phyloP scores from a whole-genome alignment of 192 early-diverging fungal species.

The Podila clonocystis region DNA sequence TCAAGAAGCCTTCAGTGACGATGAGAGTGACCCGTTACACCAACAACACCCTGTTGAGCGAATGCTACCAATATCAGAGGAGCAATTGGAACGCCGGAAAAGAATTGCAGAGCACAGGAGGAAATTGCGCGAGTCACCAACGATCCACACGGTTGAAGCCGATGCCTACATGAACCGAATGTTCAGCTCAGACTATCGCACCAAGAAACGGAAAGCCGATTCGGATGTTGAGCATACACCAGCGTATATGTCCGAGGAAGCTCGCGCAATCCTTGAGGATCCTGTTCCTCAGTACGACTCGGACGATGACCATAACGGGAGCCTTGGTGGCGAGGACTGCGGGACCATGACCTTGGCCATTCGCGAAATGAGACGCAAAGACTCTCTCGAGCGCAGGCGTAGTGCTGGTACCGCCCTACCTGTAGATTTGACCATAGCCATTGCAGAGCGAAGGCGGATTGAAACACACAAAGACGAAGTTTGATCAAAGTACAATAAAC shows the following conservation, averaged over 20 bases:
- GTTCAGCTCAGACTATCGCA: neutral
- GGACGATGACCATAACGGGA: neutral
- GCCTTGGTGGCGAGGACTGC: no score
- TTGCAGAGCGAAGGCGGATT: neutral
- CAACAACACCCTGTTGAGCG: neutral
- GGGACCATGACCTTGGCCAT: slow-evolving; percentile 1
- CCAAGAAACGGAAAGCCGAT: neutral
- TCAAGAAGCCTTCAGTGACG: neutral
- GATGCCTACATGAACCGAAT: neutral
- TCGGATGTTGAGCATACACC: no score
- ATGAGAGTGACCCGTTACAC: neutral
- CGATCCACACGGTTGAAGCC: neutral
- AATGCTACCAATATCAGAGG: neutral
- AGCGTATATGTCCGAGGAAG: neutral
- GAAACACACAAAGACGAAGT: neutral
- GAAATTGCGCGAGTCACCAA: neutral
- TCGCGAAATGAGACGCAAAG: neutral
- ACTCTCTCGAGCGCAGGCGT: neutral
- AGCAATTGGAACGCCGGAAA: slow-evolving; percentile 1
- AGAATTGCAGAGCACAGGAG: neutral
- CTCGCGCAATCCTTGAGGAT: neutral
- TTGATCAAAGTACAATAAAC: neutral
- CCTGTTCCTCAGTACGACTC: neutral
- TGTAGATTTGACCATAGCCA: neutral
- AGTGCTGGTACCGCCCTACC: neutral